Conservation (phyloP, 192 early-diverging fungal species). For the Obelidium mucronatum region DNA sequence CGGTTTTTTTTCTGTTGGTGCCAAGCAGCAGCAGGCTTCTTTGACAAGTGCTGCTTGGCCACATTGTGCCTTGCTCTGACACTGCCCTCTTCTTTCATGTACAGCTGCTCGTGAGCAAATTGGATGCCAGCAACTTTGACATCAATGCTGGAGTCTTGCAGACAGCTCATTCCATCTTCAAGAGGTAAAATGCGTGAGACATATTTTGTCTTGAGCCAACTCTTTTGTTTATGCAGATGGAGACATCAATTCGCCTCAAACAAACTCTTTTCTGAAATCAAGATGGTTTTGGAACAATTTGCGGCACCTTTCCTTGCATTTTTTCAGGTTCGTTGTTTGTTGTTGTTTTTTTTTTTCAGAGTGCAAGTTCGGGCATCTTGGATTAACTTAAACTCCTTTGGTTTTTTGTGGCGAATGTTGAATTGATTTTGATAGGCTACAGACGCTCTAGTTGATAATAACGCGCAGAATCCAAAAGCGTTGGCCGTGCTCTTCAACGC, state of each 20-base stretch:
- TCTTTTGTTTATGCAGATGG: slow-evolving; percentile 66
- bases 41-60: not conserved
- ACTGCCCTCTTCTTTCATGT: slow-evolving; percentile 13
- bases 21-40: not conserved
- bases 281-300: slow-evolving; percentile 88
- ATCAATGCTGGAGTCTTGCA: slow-evolving; percentile 92
- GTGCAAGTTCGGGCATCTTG: not conserved
- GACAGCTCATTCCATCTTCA: slow-evolving; percentile 96
- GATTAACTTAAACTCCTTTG: not conserved
- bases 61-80: too few species aligned
- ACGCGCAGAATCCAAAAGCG: slow-evolving; percentile 65
- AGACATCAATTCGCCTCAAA: slow-evolving; percentile 82
- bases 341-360: not conserved
- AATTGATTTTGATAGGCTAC: too few species aligned
- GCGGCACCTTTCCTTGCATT: slow-evolving; percentile 81
- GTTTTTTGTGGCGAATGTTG: slow-evolving; percentile 1
- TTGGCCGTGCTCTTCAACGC: slow-evolving; percentile 77
- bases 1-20: too few species aligned
- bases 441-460: slow-evolving; percentile 77
- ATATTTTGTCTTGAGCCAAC: not conserved
- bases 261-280: slow-evolving; percentile 87
- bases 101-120: slow-evolving; percentile 67
- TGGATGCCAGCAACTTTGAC: slow-evolving; percentile 76
- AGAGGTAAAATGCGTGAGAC: slow-evolving; percentile 55
- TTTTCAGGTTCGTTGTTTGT: slow-evolving; percentile 67